phyloP scores from a whole-genome alignment of 2,329 filamentous ascomycete species.

The Pseudocercospora ulei region DNA sequence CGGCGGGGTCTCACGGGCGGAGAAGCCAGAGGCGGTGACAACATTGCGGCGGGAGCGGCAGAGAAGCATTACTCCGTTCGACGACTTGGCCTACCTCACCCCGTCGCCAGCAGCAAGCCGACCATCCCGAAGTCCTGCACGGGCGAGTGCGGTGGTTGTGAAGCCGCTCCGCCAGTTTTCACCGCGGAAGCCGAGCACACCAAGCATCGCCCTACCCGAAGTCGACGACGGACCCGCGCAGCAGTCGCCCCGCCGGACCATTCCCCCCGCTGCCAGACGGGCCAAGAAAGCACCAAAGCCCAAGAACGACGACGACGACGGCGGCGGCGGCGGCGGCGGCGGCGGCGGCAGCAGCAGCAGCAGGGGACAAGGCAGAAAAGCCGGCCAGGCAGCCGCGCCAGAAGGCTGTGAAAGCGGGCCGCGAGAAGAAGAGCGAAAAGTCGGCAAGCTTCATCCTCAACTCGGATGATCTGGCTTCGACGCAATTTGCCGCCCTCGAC shows the following conservation, averaged over 20 bases:
- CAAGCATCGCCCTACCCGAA: slow-evolving; percentile 20
- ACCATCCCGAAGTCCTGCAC: background rate
- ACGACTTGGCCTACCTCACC: slow-evolving; percentile 1
- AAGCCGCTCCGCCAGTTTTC: slow-evolving; percentile 9
- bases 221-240: slow-evolving; percentile 16
- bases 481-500: slow-evolving; percentile 14
- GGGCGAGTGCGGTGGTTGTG: slow-evolving; percentile 1
- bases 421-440: slow-evolving; percentile 20
- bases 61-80: slow-evolving; percentile 2
- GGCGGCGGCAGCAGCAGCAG: background rate
- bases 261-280: background rate
- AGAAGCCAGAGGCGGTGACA: slow-evolving; percentile 2
- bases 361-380: background rate
- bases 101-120: background rate
- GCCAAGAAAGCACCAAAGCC: slow-evolving; percentile 7
- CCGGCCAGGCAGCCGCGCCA: slow-evolving; percentile 12
- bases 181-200: slow-evolving; percentile 9
- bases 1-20: background rate
- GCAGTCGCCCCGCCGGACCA: background rate
- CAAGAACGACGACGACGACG: background rate
- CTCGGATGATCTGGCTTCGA: slow-evolving; percentile 25
- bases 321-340: background rate
- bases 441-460: slow-evolving; percentile 28
- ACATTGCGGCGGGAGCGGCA: background rate
- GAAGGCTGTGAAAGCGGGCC: slow-evolving; percentile 8